Conservation (phyloP, 345 rosid genomes). For the Acer campestre region DNA sequence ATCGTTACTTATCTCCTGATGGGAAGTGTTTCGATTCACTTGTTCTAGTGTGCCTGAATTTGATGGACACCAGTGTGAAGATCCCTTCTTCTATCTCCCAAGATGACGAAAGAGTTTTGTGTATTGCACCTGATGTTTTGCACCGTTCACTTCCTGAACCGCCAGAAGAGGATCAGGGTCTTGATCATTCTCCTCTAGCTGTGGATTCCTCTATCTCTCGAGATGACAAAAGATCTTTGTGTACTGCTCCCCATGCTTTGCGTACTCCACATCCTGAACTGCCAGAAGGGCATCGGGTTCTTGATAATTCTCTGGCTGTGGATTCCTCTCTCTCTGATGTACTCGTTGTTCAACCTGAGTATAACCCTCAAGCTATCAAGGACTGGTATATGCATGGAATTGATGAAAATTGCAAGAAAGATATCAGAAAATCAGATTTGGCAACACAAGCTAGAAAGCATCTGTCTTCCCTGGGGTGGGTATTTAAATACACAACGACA, state of each 20-base stretch:
- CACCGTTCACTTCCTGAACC: conserved; percentile 11
- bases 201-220: conserved; percentile 5
- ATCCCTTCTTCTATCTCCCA: conserved; percentile 3
- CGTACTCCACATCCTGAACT: conserved; percentile 13
- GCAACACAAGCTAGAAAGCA: conserved; percentile 46
- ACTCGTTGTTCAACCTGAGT: conserved; percentile 30
- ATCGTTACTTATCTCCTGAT: conserved; percentile 66
- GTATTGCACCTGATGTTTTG: conserved; percentile 14
- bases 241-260: conserved; percentile 13
- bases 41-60: conserved; percentile 41
- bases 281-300: conserved; percentile 2
- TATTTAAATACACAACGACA: conserved; percentile 8
- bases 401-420: conserved; percentile 8
- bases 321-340: conserved; percentile 13
- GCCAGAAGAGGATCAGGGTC: conserved; percentile 4
- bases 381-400: conserved; percentile 33
- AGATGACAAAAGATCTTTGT: conserved; percentile 17
- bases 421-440: conserved; percentile 12
- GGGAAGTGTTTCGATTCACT: conserved; percentile 59
- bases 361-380: conserved; percentile 50
- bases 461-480: conserved; percentile 57
- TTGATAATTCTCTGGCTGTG: conserved; percentile 15
- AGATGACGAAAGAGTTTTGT: conserved; percentile 18
- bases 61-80: conserved; percentile 18
- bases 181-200: conserved; percentile 15